Percentiles rank a stretch among this genome's conserved stretches.
These are phyloP conservation scores for Penicillium salamii DNA, from an alignment of 495 filamentous ascomycete genomes.

Conservation along the genomic window DNA sequence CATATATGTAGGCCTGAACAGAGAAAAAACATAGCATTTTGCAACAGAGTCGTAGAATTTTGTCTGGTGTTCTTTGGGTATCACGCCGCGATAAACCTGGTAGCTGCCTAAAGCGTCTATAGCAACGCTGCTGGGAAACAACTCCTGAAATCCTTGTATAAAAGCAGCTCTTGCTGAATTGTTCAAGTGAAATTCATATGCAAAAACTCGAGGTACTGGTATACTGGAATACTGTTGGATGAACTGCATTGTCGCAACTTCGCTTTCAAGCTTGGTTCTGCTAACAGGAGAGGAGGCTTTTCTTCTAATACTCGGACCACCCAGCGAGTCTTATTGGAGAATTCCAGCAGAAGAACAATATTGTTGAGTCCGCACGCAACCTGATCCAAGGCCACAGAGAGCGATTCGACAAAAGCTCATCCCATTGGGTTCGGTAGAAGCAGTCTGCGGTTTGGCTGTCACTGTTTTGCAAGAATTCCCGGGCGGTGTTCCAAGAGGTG, in stretches of 20 bases:
- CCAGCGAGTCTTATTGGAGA: background rate
- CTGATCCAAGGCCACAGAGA: background rate
- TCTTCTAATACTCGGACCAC: conserved; percentile 1
- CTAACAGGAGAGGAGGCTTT: background rate
- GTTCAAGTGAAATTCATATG: conserved; percentile 1
- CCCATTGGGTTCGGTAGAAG: background rate
- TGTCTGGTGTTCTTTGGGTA: background rate
- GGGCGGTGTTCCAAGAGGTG: background rate
- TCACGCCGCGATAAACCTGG: conserved; percentile 2
- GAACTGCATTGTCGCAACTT: conserved; percentile 10
- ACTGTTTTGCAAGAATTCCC: background rate
- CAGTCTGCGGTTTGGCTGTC: background rate
- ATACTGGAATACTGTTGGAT: background rate
- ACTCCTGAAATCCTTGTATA: conserved; percentile 7
- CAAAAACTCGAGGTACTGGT: conserved; percentile 8
- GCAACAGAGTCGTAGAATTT: conserved; percentile 4
- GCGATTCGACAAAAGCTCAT: background rate
- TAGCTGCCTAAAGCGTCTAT: conserved; percentile 11
- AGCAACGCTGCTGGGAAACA: conserved; percentile 6
- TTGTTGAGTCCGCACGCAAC: background rate
- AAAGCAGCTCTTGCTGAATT: conserved; percentile 3
- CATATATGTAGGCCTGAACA: background rate
- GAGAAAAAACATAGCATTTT: conserved; percentile 1
- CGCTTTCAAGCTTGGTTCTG: background rate
- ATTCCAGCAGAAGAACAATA: conserved; percentile 1